Conservation (phyloP, 1,139 yeast species). For the Sugiyamaella neomexicana region DNA sequence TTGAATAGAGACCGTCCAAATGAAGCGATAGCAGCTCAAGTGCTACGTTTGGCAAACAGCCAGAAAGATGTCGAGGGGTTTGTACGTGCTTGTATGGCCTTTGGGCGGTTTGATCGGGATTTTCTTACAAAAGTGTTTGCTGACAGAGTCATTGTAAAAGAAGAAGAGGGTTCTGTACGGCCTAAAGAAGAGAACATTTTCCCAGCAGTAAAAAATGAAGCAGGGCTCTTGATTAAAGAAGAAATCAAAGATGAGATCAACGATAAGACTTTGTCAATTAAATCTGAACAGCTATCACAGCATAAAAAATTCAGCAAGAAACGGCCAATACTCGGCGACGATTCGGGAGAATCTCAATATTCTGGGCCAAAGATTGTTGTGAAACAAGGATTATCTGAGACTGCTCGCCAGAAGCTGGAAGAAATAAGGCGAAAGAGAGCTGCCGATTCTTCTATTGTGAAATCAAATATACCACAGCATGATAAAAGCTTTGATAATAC, state of each 20-base stretch:
- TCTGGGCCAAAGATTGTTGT: constrained; percentile 1
- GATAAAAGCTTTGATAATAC: background rate
- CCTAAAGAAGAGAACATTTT: constrained; percentile 1
- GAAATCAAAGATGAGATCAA: constrained; percentile 1
- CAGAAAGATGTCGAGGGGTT: constrained; percentile 28
- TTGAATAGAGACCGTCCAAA: constrained; percentile 33
- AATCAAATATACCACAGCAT: too few relatives aligned
- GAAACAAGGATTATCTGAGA: constrained; percentile 23
- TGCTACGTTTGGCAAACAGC: constrained; percentile 30
- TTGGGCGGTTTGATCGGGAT: constrained; percentile 34
- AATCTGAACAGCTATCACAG: background rate
- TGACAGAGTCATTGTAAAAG: background rate
- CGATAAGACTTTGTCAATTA: background rate
- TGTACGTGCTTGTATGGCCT: constrained; percentile 34
- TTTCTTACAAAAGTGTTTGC: constrained; percentile 31
- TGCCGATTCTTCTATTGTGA: background rate
- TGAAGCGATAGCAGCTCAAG: constrained; percentile 30
- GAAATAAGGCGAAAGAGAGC: constrained; percentile 27
- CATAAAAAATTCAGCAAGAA: background rate
- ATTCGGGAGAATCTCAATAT: background rate
- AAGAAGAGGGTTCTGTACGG: constrained; percentile 1
- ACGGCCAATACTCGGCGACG: background rate
- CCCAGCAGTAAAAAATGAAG: background rate
- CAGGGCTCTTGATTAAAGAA: background rate
- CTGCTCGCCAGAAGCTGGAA: constrained; percentile 29